These are phyloP conservation scores for Neonectria coccinea DNA, from an alignment of 2,329 filamentous ascomycete species.

Conservation along the genomic window DNA sequence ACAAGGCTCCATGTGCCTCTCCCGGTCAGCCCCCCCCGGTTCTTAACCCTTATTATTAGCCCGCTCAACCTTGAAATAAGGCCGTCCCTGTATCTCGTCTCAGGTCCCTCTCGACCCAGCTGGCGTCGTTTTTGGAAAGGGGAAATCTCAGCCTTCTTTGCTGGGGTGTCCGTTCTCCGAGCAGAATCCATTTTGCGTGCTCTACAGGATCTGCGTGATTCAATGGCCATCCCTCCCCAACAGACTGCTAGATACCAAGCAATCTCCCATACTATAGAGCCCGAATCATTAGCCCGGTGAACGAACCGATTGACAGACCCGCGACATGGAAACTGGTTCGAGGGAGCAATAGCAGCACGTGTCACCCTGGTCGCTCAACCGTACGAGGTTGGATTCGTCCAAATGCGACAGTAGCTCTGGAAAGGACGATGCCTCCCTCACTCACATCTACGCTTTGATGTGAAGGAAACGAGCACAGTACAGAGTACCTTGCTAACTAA, in stretches of 20 bases:
- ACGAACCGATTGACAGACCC: not conserved
- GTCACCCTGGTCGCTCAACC: constrained; percentile 3
- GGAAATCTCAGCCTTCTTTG: constrained; percentile 18
- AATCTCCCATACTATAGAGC: not conserved
- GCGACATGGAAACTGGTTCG: not conserved
- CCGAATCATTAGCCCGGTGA: not conserved
- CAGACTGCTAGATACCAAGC: not conserved
- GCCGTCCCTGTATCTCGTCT: constrained; percentile 17
- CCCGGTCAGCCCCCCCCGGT: constrained; percentile 10
- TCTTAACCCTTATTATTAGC: not conserved
- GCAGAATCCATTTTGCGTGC: not conserved
- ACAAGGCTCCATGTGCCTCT: constrained; percentile 10
- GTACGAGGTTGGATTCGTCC: not conserved
- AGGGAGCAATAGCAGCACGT: constrained; percentile 6
- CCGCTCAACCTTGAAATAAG: constrained; percentile 13
- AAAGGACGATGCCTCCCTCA: not conserved
- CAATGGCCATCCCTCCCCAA: not conserved
- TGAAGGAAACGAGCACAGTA: not conserved
- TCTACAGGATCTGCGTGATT: not conserved
- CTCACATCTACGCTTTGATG: not conserved
- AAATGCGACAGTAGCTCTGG: not conserved
- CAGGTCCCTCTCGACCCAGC: constrained; percentile 14
- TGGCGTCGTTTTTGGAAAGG: constrained; percentile 22
- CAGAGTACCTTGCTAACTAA: not conserved
- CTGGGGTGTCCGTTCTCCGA: constrained; percentile 8